Evolutionary conservation across 306 rosid genomes (phyloP).

Genomic region (Dryas drummondii): DNA sequence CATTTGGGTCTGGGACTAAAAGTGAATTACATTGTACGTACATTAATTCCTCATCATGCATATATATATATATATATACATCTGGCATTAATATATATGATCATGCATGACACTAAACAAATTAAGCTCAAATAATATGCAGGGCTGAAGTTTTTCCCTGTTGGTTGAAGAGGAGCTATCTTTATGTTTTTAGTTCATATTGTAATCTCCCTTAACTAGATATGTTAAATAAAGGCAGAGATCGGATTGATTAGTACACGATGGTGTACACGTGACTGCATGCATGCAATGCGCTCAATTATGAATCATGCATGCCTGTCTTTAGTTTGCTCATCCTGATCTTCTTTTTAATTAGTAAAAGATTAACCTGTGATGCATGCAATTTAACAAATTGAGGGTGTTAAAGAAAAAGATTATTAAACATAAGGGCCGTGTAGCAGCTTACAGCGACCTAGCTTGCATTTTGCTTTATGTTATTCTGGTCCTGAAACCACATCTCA

Average conservation of each 20-base stretch:
- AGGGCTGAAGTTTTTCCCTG: background rate
- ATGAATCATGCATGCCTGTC: too few species aligned
- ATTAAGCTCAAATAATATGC: slow-evolving; percentile 7
- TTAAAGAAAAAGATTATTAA: too few species aligned
- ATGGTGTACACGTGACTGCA: too few species aligned
- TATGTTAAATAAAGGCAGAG: slow-evolving; percentile 12
- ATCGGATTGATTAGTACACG: background rate
- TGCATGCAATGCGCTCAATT: too few species aligned
- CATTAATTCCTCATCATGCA: too few species aligned
- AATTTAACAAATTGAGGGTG: too few species aligned
- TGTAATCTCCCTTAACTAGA: slow-evolving; percentile 6
- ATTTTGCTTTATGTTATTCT: slow-evolving; percentile 1
- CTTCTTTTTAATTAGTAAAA: too few species aligned
- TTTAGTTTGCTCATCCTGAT: too few species aligned
- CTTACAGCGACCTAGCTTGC: background rate
- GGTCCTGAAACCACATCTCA: background rate
- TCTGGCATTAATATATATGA: background rate
- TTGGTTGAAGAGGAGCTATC: slow-evolving; percentile 1
- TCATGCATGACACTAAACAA: background rate
- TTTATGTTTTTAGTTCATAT: slow-evolving; percentile 6
- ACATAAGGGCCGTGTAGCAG: too few species aligned
- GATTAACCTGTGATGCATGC: too few species aligned
- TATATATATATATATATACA: background rate
- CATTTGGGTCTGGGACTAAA: slow-evolving; percentile 43
- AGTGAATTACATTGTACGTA: background rate